Base-by-base conservation (phyloP, 2,329 filamentous ascomycete genomes). In the Corinectria fuckeliana region DNA sequence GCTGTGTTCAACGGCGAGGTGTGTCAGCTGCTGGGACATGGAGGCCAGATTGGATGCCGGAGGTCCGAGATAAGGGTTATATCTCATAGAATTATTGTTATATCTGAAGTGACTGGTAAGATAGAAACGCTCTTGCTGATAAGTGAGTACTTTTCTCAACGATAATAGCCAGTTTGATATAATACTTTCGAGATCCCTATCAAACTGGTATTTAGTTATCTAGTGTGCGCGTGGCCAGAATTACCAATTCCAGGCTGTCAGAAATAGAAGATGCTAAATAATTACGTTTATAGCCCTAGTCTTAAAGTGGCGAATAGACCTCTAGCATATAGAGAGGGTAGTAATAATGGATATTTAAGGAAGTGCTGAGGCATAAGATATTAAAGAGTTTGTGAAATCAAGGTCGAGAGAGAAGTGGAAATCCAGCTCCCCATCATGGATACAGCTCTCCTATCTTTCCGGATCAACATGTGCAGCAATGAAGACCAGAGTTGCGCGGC, bases 351-450 rank as follows among this genome's bases (percentile, higher is more conserved):
- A 11, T 13, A 50, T 51, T n/a, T 5, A 45, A 13, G 56, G 51
- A 7, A 54, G 21, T 13, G 25, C 8, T 13, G 36, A 20, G 18
- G 34, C 5, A 38, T 10, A 6, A 9, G 34, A 20, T 38, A 38
- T 20, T 16, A 34, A 16, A 2, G 16, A 28, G 7, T 5, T 18
- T 11, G 26, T 26, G 20, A 32, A 41, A 16, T 54, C 50, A 5
- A 59, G 13, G 2, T 38, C n/a, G 10, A 56, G 38, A 5, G 51
- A 49, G 39, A 59, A 50, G 14, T 50, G 36, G 45, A 59, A 59
- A 26, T 59, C 56, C 13, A 30, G 26, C 11, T 50, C 34, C 14
- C 21, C 56, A 45, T 42, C 56, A 11, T 44, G 13, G 2, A 58
- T 23, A n/a, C 13, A 21, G 16, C 26, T 44, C 20, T 32, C 50